A percentile compares a stretch with the other conserved stretches of the same genome.
phyloP scores from a whole-genome alignment of 208 protist species.

The Balamuthia mandrillaris region DNA sequence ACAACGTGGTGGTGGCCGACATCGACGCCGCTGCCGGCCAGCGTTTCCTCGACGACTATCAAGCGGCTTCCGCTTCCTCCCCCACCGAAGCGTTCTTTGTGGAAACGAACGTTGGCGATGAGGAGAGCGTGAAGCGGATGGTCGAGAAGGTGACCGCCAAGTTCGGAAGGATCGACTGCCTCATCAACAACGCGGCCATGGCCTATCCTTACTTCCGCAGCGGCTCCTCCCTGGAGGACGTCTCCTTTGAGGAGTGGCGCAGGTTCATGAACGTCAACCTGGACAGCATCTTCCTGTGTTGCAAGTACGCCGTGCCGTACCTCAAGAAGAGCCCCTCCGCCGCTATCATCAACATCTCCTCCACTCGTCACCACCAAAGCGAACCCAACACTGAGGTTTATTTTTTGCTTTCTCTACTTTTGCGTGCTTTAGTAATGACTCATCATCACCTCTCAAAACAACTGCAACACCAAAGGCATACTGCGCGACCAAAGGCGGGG shows the following conservation, averaged over 20 bases:
- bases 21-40: neutral
- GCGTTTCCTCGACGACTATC: neutral
- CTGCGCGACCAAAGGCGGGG: conserved; percentile 14
- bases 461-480: no score
- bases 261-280: conserved; percentile 15
- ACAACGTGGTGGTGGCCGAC: conserved; percentile 2
- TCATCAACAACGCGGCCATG: conserved; percentile 30
- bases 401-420: no score
- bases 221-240: neutral
- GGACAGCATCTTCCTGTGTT: neutral
- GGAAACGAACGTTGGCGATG: conserved; percentile 3
- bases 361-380: neutral
- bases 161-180: conserved; percentile 5
- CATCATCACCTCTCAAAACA: no score
- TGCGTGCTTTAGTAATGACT: no score
- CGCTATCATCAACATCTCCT: conserved; percentile 26
- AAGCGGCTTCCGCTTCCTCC: neutral
- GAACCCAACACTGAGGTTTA: conserved; percentile 35
- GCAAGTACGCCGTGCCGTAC: neutral
- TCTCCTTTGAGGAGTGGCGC: neutral
- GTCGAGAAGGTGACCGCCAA: neutral
- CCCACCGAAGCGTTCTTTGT: neutral
- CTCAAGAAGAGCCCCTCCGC: neutral
- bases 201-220: no score
- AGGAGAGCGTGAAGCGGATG: neutral